These are phyloP conservation scores for Colletotrichum liriopes DNA, from an alignment of 2,329 filamentous ascomycete genomes.

Conservation along the genomic window DNA sequence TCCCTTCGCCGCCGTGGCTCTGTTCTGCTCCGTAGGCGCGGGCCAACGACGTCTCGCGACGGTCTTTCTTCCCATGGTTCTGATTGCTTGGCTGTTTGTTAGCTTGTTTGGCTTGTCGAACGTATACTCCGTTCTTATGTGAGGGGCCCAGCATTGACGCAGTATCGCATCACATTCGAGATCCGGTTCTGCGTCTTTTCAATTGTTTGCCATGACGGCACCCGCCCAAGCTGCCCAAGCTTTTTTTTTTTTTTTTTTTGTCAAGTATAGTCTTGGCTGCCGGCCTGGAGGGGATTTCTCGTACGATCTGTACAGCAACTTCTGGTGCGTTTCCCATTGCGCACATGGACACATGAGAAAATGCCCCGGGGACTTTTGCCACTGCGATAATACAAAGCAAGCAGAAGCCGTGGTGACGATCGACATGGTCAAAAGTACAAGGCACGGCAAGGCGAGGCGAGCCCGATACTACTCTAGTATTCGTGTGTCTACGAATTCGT, in stretches of 20 bases:
- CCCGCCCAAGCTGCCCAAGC: background rate
- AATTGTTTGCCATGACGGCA: slow-evolving; percentile 4
- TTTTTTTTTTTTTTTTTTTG: background rate
- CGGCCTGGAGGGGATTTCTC: background rate
- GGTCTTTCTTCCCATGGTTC: background rate
- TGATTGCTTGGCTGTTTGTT: slow-evolving; percentile 1
- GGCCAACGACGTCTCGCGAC: slow-evolving; percentile 28
- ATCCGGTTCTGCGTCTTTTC: background rate
- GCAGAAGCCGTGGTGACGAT: background rate
- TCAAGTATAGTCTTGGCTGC: background rate
- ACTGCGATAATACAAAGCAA: background rate
- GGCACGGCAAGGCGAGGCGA: background rate
- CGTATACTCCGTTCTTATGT: background rate
- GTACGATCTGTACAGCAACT: background rate
- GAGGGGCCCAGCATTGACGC: background rate
- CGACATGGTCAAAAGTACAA: background rate
- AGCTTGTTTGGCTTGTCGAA: background rate
- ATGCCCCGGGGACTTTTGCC: background rate
- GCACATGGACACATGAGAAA: background rate
- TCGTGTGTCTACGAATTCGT: background rate
- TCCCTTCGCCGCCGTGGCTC: background rate
- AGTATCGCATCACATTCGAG: background rate
- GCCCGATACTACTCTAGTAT: background rate
- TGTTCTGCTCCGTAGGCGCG: slow-evolving; percentile 9
- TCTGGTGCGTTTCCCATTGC: background rate